phyloP scores from a whole-genome alignment of 2,329 filamentous ascomycete species.

The Colletotrichum tropicale region DNA sequence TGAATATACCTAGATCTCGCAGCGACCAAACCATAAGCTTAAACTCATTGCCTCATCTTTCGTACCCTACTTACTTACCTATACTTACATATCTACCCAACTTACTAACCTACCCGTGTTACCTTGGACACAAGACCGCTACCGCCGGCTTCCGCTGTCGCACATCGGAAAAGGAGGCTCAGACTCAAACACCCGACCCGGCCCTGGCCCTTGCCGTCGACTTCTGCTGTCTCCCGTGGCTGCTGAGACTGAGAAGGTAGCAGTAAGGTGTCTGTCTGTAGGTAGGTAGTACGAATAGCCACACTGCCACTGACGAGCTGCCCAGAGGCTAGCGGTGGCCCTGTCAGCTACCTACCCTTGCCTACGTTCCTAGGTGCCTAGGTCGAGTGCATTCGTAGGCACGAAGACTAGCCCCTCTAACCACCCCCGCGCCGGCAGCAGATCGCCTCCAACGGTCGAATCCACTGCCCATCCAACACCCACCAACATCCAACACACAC shows the following conservation, averaged over 20 bases:
- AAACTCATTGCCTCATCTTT: background rate
- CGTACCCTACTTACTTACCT: background rate
- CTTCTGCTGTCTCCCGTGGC: background rate
- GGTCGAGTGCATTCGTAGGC: background rate
- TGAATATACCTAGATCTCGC: background rate
- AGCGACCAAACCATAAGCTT: background rate
- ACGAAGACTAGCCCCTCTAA: background rate
- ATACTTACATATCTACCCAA: background rate
- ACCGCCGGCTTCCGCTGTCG: background rate
- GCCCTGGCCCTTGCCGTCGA: background rate
- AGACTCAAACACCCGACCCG: background rate
- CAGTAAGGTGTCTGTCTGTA: background rate
- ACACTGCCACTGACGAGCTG: background rate
- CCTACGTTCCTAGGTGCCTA: background rate
- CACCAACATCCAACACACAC: background rate
- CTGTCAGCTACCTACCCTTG: background rate
- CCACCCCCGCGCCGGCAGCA: conserved; percentile 2
- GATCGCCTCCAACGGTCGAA: background rate
- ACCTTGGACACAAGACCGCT: background rate
- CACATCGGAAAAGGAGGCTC: background rate
- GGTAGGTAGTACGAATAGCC: background rate
- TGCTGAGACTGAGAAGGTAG: background rate
- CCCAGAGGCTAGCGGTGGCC: background rate
- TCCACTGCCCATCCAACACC: background rate
- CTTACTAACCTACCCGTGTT: background rate